Percentiles rank a stretch among this genome's conserved stretches.
These are phyloP conservation scores for Lodderomyces parapsilosis DNA, from an alignment of 1,139 yeast genomes.

Conservation along the genomic window DNA sequence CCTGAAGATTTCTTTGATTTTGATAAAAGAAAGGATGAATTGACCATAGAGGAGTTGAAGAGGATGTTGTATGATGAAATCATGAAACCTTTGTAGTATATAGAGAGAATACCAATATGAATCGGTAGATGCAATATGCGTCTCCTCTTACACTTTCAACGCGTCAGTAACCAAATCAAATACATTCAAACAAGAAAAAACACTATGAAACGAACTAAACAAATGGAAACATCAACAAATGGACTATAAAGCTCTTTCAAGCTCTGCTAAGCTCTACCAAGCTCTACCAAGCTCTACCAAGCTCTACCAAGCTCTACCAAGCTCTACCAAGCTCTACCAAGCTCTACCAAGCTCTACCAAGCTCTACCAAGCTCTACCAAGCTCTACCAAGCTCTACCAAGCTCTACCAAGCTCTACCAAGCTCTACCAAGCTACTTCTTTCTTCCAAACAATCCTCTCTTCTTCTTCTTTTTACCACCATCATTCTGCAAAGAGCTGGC, in stretches of 20 bases:
- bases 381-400: no score
- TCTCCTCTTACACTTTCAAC: background rate
- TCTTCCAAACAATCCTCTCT: constrained; percentile 73
- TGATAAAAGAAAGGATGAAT: constrained; percentile 54
- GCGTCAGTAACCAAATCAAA: background rate
- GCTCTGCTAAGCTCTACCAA: constrained; percentile 1
- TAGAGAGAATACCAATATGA: background rate
- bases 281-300: background rate
- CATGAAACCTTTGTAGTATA: constrained; percentile 27
- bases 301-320: no score
- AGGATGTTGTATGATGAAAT: constrained; percentile 58
- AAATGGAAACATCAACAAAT: background rate
- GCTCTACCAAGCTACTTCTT: constrained; percentile 34
- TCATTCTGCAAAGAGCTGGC: constrained; percentile 40
- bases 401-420: background rate
- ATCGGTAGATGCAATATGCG: background rate
- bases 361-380: background rate
- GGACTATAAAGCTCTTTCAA: no score
- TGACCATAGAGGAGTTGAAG: constrained; percentile 48
- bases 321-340: background rate
- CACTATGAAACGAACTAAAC: background rate
- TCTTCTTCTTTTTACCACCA: constrained; percentile 37
- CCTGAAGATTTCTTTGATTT: constrained; percentile 64
- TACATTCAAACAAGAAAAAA: constrained; percentile 2
- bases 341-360: no score